A percentile compares a stretch with the other conserved stretches of the same genome.
These are phyloP conservation scores for Ophiostoma quercus DNA, from an alignment of 2,329 filamentous ascomycete genomes.

Conservation along the genomic window DNA sequence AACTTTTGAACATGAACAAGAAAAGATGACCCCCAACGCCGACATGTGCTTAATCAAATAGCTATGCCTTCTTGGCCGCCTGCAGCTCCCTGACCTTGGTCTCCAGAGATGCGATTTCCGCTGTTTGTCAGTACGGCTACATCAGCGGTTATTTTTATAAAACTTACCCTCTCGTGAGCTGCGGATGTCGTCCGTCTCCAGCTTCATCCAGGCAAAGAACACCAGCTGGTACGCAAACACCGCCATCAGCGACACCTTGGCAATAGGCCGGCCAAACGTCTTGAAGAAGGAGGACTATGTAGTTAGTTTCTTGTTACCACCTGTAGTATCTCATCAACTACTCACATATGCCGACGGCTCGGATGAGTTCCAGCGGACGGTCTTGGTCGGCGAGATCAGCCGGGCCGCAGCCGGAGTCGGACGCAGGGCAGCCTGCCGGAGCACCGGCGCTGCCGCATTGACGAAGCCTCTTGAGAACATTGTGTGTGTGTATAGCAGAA, in stretches of 20 bases:
- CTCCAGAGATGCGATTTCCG: conserved; percentile 37
- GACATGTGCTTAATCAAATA: not conserved
- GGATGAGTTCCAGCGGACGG: conserved; percentile 22
- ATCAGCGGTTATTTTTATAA: too few relatives aligned
- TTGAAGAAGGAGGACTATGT: conserved; percentile 56
- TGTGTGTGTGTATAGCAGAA: not conserved
- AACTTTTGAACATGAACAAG: not conserved
- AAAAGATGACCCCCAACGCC: not conserved
- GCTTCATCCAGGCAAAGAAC: conserved; percentile 69
- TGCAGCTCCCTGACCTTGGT: conserved; percentile 37
- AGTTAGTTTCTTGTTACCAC: not conserved
- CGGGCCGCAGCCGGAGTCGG: conserved; percentile 13
- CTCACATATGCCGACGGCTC: conserved; percentile 24
- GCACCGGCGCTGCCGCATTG: conserved; percentile 4
- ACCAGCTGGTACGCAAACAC: conserved; percentile 73
- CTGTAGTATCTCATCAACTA: not conserved
- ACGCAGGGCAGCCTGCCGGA: conserved; percentile 17
- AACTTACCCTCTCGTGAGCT: conserved; percentile 51
- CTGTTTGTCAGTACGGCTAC: conserved; percentile 21
- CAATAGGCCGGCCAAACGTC: conserved; percentile 65
- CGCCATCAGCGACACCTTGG: conserved; percentile 68
- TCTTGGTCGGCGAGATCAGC: not conserved
- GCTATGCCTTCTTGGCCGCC: conserved; percentile 21
- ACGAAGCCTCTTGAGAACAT: conserved; percentile 5
- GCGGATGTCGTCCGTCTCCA: conserved; percentile 66